Base-by-base conservation (phyloP, 2,329 filamentous ascomycete species). In the Diaporthe citri region DNA sequence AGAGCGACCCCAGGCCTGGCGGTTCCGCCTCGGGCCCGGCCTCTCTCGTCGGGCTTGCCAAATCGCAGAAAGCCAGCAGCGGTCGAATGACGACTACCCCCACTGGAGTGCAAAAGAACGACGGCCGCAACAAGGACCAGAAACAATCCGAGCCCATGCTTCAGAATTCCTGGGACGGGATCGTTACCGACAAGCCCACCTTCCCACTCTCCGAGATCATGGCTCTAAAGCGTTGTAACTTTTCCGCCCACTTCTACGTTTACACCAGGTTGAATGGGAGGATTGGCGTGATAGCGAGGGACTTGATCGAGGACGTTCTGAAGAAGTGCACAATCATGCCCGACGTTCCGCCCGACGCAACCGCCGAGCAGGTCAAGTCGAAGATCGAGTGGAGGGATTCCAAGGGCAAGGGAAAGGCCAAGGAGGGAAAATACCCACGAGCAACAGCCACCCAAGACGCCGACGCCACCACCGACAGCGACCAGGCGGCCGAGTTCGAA, bases 201-300 rank as follows among this genome's bases (percentile, higher is more conserved):
- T 55, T 69, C n/a, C 46, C 64, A 12, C 46, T 69, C 22, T 28
- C 64, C 31, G 64, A 69, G 17, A 25, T 69, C 46, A n/a, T 52
- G 15, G 46, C 22, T n/a, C 34, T 69, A 22, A 39, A 28, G 31
- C 31, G 13, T 13, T 52, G 34, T 7, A 20, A 20, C 15, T 69
- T 8, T 13, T 39, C 34, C 6, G 34, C n/a, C 34, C n/a, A 22
- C 34, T 52, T 69, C 34, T 69, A 52, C 46, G 64, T 20, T 20
- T 69, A 69, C 34, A 25, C 59, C 39, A 62, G 59, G n/a, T 7
- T 10, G 13, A 62, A 62, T 10, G 59, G 59, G 15, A 62, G 59
- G 39, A 12, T 13, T 13, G 59, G 59, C 12, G 22, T 43, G 5
- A 62, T 55, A 34, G n/a, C 31, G 36, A 41, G 36, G 25, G 25